Percentiles rank a stretch among this genome's conserved stretches.
phyloP scores from a whole-genome alignment of 148 eudicot species.

The Spergularia bocconei region DNA sequence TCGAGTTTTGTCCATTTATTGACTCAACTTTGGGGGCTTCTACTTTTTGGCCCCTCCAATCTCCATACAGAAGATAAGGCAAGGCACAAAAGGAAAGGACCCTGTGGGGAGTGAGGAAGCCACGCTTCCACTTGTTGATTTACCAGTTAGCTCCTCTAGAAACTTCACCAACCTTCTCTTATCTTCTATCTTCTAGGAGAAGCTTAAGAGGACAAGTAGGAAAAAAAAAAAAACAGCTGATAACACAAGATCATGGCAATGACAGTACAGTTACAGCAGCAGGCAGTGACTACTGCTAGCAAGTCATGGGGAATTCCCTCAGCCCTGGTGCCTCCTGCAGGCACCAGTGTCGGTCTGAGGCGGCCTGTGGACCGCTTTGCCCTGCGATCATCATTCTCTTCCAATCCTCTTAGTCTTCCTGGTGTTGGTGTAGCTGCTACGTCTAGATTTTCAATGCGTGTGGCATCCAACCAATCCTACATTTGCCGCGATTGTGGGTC shows the following conservation, averaged over 20 bases:
- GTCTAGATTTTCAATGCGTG: slow-evolving; percentile 71
- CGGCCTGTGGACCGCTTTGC: slow-evolving; percentile 41
- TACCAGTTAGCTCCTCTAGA: background rate
- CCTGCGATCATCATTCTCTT: slow-evolving; percentile 50
- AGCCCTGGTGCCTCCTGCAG: slow-evolving; percentile 31
- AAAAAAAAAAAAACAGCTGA: background rate
- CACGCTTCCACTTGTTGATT: slow-evolving; percentile 22
- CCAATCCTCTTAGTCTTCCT: slow-evolving; percentile 48
- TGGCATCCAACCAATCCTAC: slow-evolving; percentile 78
- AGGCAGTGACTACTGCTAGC: slow-evolving; percentile 25
- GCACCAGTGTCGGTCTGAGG: slow-evolving; percentile 39
- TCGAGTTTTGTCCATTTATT: background rate
- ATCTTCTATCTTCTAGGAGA: slow-evolving; percentile 4
- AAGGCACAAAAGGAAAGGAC: background rate
- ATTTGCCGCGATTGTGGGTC: slow-evolving; percentile 99
- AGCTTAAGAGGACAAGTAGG: background rate
- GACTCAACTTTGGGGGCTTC: background rate
- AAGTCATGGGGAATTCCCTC: slow-evolving; percentile 30
- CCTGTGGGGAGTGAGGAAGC: slow-evolving; percentile 32
- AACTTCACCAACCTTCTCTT: slow-evolving; percentile 4
- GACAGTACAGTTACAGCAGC: slow-evolving; percentile 27
- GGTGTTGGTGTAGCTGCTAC: slow-evolving; percentile 27
- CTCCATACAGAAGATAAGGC: slow-evolving; percentile 24
- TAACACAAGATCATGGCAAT: slow-evolving; percentile 20
- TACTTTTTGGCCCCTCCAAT: no score